Evolutionary conservation across 2,329 filamentous ascomycete genomes (phyloP).

Genomic region (Hymenoscyphus salicellus): DNA sequence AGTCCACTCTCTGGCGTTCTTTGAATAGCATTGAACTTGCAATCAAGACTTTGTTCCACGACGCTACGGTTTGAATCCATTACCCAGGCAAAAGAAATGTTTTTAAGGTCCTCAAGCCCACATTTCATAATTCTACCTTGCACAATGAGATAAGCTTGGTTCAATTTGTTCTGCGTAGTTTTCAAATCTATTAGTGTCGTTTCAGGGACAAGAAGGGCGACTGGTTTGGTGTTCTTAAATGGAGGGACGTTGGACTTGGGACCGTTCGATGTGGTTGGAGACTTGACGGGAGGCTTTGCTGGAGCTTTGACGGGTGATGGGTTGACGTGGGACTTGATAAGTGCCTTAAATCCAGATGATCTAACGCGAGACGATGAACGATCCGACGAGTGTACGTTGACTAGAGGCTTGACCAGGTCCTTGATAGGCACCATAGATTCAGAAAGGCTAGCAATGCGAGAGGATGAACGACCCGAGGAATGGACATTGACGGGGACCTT

Average conservation of each 20-base stretch:
- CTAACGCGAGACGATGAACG: too few species aligned
- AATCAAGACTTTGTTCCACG: conserved; percentile 4
- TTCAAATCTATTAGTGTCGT: not conserved
- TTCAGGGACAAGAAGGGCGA: not conserved
- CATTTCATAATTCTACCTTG: conserved; percentile 7
- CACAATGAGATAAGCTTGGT: not conserved
- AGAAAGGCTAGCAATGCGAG: too few species aligned
- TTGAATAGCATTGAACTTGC: conserved; percentile 4
- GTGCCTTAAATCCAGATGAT: too few species aligned
- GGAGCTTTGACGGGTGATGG: not conserved
- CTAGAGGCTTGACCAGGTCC: not conserved
- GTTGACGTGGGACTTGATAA: too few species aligned
- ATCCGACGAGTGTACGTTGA: not conserved
- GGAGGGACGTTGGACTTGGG: not conserved
- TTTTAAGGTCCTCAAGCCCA: not conserved
- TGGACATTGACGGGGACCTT: not conserved
- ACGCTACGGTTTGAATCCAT: not conserved
- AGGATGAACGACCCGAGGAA: too few species aligned
- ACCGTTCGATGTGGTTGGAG: too few species aligned
- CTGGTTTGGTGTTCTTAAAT: not conserved
- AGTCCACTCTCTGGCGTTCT: conserved; percentile 1
- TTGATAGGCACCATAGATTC: too few species aligned
- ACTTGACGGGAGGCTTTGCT: not conserved
- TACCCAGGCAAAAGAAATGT: conserved; percentile 4
- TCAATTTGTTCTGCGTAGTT: not conserved